Base-by-base conservation (phyloP, 768 basidiomycete genomes). In the Rhizopogon vesiculosus region DNA sequence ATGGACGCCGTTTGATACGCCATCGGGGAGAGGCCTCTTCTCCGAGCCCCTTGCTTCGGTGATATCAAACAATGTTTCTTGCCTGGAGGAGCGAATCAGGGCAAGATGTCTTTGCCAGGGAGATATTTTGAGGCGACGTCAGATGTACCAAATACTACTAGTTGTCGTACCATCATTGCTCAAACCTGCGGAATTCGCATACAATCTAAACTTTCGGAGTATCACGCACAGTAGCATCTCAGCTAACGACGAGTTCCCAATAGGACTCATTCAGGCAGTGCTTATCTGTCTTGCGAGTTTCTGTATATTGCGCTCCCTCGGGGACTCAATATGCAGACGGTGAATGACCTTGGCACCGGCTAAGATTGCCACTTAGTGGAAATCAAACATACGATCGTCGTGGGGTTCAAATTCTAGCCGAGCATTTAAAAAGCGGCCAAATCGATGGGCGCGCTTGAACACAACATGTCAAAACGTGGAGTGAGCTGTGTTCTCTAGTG, bases 241-340 rank as follows among this genome's bases (percentile, higher is more conserved):
- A 49, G 39, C 55, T 45, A 55, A 55, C 33, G 52, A 66, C 50
- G 3, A 42, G 46, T 15, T 51, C 29, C 44, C 9, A 9, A 4
- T 12, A 39, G 19, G 31, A 15, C 29, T 19, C 18, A 13, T 46
- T 6, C 29, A 18, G 45, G 46, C 46, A 8, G 31, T 48, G 46
- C 46, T 35, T 48, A 48, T 48, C 46, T 48, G 8, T 29, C 22
- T 25, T n/a, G 39, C n/a, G 9, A 25, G 15, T 8, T 3, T 28
- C 19, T 52, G 50, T 28, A 45, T 7, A 22, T 43, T 35, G 18
- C 9, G 2, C 8, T 9, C n/a, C 22, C 19, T 15, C 19, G 38
- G 10, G 33, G 29, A 29, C 18, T 12, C 35, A 10, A 46, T 19
- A 41, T 28, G 16, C 16, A 22, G 38, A 38, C 19, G 19, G 16